These are phyloP conservation scores for Talaromyces marneffei DNA, from an alignment of 2,329 filamentous ascomycete species.

Conservation along the genomic window DNA sequence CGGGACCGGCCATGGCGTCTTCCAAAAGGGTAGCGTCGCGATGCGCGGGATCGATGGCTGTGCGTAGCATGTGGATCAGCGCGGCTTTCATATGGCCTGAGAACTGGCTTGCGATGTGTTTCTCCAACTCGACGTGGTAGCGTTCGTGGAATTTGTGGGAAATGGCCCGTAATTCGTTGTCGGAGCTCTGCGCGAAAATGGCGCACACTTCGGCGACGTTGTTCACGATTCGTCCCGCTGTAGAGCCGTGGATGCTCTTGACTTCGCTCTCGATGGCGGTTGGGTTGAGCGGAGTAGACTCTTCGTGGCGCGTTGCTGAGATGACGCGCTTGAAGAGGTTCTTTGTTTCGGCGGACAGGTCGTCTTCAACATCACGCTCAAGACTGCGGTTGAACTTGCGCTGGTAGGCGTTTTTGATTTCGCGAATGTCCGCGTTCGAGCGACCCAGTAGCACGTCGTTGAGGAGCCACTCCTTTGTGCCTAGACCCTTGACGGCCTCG, in stretches of 20 bases:
- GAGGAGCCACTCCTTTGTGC: constrained; percentile 79
- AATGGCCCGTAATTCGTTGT: constrained; percentile 80
- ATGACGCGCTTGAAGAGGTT: constrained; percentile 79
- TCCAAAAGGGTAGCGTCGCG: constrained; percentile 79
- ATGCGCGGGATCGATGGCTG: constrained; percentile 73
- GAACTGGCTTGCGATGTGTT: constrained; percentile 74
- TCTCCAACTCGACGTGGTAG: constrained; percentile 65
- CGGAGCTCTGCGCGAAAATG: constrained; percentile 68
- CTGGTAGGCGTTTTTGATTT: constrained; percentile 76
- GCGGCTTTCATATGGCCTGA: constrained; percentile 88
- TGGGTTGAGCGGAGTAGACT: constrained; percentile 66
- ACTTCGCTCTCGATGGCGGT: constrained; percentile 71
- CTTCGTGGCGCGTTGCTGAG: constrained; percentile 67
- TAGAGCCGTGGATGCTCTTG: constrained; percentile 68
- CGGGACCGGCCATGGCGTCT: constrained; percentile 76
- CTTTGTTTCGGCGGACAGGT: constrained; percentile 81
- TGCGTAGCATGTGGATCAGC: constrained; percentile 69
- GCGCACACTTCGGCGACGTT: constrained; percentile 57
- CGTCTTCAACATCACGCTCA: constrained; percentile 65
- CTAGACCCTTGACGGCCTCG: constrained; percentile 68
- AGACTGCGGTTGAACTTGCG: constrained; percentile 61
- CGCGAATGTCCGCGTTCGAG: constrained; percentile 78
- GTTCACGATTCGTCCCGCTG: constrained; percentile 58
- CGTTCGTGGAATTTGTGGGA: constrained; percentile 66
- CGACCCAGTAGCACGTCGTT: constrained; percentile 80